A percentile compares a stretch with the other conserved stretches of the same genome.
Evolutionary conservation across 176 grass and related monocot genomes (phyloP).

Genomic region (Thinopyrum elongatum): DNA sequence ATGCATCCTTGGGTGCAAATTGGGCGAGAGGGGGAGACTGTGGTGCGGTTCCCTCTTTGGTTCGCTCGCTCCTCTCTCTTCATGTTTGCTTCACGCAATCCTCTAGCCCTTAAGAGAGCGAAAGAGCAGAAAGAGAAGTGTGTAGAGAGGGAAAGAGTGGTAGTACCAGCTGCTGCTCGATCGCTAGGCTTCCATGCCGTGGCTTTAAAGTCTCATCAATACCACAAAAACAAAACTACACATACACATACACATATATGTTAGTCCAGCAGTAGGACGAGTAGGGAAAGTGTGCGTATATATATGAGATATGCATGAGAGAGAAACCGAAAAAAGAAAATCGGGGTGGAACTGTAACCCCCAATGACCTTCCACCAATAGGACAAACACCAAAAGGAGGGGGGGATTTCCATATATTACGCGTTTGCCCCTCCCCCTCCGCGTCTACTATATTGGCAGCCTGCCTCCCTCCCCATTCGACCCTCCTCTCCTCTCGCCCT

Average conservation of each 20-base stretch:
- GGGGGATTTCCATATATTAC: conserved; percentile 23
- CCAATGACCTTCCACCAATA: conserved; percentile 68
- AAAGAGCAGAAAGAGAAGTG: conserved; percentile 54
- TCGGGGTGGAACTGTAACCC: conserved; percentile 48
- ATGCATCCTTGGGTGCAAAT: conserved; percentile 34
- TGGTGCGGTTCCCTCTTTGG: background rate
- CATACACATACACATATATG: conserved; percentile 5
- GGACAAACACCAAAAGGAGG: conserved; percentile 49
- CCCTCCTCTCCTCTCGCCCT: background rate
- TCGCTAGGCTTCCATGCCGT: conserved; percentile 67
- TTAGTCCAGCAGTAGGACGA: conserved; percentile 14
- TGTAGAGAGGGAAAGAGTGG: conserved; percentile 50
- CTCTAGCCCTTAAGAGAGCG: conserved; percentile 58
- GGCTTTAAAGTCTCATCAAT: conserved; percentile 99
- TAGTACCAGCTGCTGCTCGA: conserved; percentile 43
- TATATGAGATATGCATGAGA: background rate
- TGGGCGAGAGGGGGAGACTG: conserved; percentile 20
- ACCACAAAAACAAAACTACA: conserved; percentile 65
- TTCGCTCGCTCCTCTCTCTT: background rate
- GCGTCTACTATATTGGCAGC: conserved; percentile 7
- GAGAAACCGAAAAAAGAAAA: conserved; percentile 17
- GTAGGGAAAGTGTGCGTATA: background rate
- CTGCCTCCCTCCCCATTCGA: background rate
- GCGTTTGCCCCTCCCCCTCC: conserved; percentile 17
- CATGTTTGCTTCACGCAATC: conserved; percentile 99